Base-by-base conservation (phyloP, 768 basidiomycete species). In the Leccinum subtestaceum region DNA sequence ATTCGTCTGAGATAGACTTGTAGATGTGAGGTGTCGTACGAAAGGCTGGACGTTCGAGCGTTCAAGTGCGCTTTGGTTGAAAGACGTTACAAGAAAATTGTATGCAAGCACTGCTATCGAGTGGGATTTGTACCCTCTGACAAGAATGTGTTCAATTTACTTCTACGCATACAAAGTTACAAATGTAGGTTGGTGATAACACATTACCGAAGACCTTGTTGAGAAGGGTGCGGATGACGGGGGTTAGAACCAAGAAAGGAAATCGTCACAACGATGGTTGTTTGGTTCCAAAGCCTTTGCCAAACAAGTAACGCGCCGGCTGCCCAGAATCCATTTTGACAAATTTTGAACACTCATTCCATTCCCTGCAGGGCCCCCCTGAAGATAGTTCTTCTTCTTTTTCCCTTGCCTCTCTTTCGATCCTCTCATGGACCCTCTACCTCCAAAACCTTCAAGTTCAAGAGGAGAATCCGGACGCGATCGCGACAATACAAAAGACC, bases 201-300 rank as follows among this genome's bases (percentile, higher is more conserved):
- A 29, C 27, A 32, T 32, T 32, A 32, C 32, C 11, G 32, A 13
- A 6, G 5, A 13, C 13, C 13, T 6, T 34, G 32, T 9, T 36
- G 34, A 34, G 32, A 34, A 34, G 32, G 32, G 12, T 34, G 32
- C 32, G 32, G 32, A 13, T 15, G 34, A 36, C 32, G 29, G 29
- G n/a, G 27, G 27, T 27, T 27, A 27, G 27, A 11, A 32, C 32
- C 12, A 34, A 12, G 12, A 34, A 34, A 34, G 32, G 32, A 34
- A 34, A 34, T 38, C 36, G 6, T 38, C 5, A 15, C 15, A 17
- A 0, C 13, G 1, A 11, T 3, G 10, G 12, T 36, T 67, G 60
- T 67, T 67, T 67, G 65, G 70, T 32, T 32, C 32, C 66, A 66
- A 64, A 51, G 19, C 57, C 69, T 55, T 72, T 64, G 49, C 56